phyloP scores from a whole-genome alignment of 495 filamentous ascomycete genomes.

The Neurospora sp. region DNA sequence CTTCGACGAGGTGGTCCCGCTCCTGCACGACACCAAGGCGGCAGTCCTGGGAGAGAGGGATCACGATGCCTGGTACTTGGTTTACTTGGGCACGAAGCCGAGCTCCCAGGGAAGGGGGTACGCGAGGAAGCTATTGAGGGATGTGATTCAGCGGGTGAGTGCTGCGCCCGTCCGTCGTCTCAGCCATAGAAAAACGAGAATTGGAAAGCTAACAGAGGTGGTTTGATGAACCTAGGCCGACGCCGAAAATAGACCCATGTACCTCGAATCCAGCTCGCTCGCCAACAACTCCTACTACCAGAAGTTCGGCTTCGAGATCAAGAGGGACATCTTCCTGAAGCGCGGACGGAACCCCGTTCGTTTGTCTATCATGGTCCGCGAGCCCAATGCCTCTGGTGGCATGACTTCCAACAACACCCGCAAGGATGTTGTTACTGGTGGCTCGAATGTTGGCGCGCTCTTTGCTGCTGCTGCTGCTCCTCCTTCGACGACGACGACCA shows the following conservation, averaged over 20 bases:
- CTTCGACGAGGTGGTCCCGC: conserved; percentile 65
- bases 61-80: conserved; percentile 60
- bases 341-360: conserved; percentile 48
- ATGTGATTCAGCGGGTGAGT: conserved; percentile 51
- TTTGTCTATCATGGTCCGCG: conserved; percentile 68
- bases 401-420: background rate
- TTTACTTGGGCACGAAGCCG: conserved; percentile 67
- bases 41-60: conserved; percentile 53
- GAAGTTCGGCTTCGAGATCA: conserved; percentile 56
- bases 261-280: conserved; percentile 64
- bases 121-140: conserved; percentile 54
- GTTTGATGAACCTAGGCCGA: conserved; percentile 44
- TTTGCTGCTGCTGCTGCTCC: background rate
- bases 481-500: background rate
- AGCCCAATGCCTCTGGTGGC: conserved; percentile 31
- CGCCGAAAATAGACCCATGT: conserved; percentile 48
- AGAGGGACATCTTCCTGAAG: conserved; percentile 48
- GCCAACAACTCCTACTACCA: conserved; percentile 59
- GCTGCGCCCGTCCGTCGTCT: background rate
- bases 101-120: conserved; percentile 57
- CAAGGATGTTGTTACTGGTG: conserved; percentile 11
- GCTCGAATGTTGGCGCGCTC: background rate
- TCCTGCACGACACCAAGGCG: conserved; percentile 63
- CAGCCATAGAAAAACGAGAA: background rate
- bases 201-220: conserved; percentile 1